phyloP scores from a whole-genome alignment of 192 early-diverging fungal genomes.

The Radiomyces spectabilis region DNA sequence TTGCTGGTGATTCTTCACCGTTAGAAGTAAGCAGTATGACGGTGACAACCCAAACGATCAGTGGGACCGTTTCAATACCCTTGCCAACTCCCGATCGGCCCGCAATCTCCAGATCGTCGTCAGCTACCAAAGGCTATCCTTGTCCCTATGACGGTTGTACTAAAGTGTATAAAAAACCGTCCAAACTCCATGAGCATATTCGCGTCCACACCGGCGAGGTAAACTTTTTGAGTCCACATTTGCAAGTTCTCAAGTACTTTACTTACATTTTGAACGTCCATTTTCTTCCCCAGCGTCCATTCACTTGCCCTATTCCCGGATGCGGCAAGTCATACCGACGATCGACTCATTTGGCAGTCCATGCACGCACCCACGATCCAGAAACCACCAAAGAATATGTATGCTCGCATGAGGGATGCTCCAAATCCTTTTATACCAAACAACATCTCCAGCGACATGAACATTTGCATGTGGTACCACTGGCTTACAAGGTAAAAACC shows the following conservation, averaged over 20 bases:
- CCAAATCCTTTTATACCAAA: slow-evolving; percentile 17
- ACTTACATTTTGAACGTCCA: too few relatives aligned
- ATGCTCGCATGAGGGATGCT: slow-evolving; percentile 23
- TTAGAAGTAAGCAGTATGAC: too few relatives aligned
- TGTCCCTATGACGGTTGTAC: slow-evolving; percentile 27
- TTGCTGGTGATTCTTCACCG: too few relatives aligned
- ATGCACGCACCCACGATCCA: slow-evolving; percentile 24
- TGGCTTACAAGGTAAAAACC: background rate
- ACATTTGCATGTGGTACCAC: slow-evolving; percentile 14
- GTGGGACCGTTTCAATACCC: too few relatives aligned
- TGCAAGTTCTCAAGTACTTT: background rate
- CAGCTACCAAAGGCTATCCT: too few relatives aligned
- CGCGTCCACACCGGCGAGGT: slow-evolving; percentile 32
- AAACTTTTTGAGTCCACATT: slow-evolving; percentile 1
- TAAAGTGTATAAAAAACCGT: slow-evolving; percentile 27
- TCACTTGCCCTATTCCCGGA: slow-evolving; percentile 19
- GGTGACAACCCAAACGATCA: too few relatives aligned
- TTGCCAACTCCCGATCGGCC: too few relatives aligned
- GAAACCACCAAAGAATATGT: slow-evolving; percentile 4
- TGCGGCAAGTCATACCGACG: slow-evolving; percentile 29
- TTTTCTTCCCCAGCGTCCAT: slow-evolving; percentile 31
- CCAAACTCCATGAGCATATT: slow-evolving; percentile 26
- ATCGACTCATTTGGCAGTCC: slow-evolving; percentile 23
- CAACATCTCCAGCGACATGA: slow-evolving; percentile 32
- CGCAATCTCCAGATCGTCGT: too few relatives aligned